Base-by-base conservation (phyloP, 2,329 filamentous ascomycete species). In the Parastagonospora nodorum region DNA sequence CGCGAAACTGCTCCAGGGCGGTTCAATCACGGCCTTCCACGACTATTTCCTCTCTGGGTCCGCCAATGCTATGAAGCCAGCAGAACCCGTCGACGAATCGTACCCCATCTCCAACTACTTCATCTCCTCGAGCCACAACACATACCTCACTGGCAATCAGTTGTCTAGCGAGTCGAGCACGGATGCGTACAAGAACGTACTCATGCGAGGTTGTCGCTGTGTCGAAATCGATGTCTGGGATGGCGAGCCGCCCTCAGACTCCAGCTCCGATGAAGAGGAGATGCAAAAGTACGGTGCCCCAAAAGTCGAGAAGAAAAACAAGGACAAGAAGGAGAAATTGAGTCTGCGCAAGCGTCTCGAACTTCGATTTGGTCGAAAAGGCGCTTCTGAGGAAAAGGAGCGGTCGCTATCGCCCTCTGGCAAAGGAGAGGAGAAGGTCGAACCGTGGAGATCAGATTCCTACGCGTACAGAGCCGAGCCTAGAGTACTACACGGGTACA, bases 151-250 rank as follows among this genome's bases (percentile, higher is more conserved):
- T 2, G 92, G 92, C 2, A 92, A 96, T 64, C 93, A 97, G 74
- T 80, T 94, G 35, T 87, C 85, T 53, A 91, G 90, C 40, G 84
- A 85, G 52, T 88, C 89, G 52, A 91, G 88, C 27, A 85, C 88
- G 0, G 86, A 92, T 49, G 85, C 88, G 10, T 97, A 97, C 74
- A 88, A 82, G 61, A 84, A 86, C 67, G 89, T 89, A 10, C 84
- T 97, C 10, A 79, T 84, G 31, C 82, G 85, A 44, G 89, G 90
- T 41, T 96, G 92, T 67, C 86, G 92, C 54, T 97, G 92, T 67
- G 91, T 97, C 40, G 92, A 97, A 72, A 94, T 97, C 48, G 93
- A 97, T 67, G 91, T 97, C 2, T 96, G 92, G 89, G 90, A 97
- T 72, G 90, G 91, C 10, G 79, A 82, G 37, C 66, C 72, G 15